A percentile compares a stretch with the other conserved stretches of the same genome.
phyloP scores from a whole-genome alignment of 2,329 filamentous ascomycete species.

The Colletotrichum tropicale region DNA sequence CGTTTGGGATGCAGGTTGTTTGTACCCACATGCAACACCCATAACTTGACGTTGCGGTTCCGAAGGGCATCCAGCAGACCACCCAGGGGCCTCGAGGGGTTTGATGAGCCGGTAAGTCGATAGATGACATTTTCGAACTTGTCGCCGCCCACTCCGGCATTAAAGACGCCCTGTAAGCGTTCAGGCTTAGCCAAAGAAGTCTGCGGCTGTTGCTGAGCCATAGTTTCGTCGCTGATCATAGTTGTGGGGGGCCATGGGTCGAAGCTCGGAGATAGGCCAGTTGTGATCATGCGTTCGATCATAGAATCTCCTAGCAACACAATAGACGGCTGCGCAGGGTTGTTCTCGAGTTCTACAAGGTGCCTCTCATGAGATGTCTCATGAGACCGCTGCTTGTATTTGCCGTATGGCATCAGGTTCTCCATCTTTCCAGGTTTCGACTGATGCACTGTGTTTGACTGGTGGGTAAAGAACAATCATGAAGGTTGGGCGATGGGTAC shows the following conservation, averaged over 20 bases:
- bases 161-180: neutral
- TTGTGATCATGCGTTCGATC: neutral
- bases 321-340: neutral
- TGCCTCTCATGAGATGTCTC: neutral
- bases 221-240: neutral
- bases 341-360: neutral
- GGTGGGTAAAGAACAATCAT: neutral
- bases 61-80: neutral
- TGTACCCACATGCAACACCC: neutral
- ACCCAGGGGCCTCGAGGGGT: neutral
- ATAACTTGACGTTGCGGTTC: neutral
- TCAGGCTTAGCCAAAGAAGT: too few relatives aligned
- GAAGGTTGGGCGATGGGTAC: neutral
- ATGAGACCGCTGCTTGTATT: neutral
- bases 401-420: neutral
- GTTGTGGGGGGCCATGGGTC: neutral
- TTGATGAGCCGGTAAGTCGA: neutral
- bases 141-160: neutral
- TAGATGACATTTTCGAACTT: neutral
- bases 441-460: neutral
- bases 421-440: neutral
- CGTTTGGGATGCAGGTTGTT: neutral
- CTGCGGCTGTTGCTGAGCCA: neutral
- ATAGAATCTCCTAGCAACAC: neutral
- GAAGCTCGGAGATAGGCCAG: neutral